These are phyloP conservation scores for Pleodorina starrii DNA, from an alignment of 139 green algal species.

Conservation along the genomic window DNA sequence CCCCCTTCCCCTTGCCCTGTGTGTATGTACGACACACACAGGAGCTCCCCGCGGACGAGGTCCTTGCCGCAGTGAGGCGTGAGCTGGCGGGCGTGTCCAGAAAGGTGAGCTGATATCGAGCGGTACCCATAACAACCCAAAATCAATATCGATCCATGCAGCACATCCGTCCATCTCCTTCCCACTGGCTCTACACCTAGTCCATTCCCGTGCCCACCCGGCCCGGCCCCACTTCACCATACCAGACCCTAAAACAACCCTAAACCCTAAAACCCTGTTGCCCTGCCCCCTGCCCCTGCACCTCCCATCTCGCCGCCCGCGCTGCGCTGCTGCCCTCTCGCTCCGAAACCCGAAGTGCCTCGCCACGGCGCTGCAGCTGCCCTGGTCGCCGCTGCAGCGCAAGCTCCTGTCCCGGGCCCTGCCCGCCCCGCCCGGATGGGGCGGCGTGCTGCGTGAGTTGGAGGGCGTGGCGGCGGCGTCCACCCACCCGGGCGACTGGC, in stretches of 20 bases:
- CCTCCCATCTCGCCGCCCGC: too few relatives aligned
- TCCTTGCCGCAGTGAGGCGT: constrained; percentile 37
- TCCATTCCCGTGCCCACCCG: too few relatives aligned
- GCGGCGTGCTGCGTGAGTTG: constrained; percentile 54
- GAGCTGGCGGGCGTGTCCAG: constrained; percentile 44
- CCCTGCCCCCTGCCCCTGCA: too few relatives aligned
- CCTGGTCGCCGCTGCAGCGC: neutral
- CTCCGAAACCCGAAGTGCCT: constrained; percentile 11
- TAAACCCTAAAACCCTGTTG: too few relatives aligned
- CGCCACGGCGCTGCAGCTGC: constrained; percentile 18
- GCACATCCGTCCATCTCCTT: too few relatives aligned
- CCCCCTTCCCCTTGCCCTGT: neutral
- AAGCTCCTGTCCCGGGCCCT: constrained; percentile 55
- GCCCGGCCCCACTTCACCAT: too few relatives aligned
- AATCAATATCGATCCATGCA: too few relatives aligned
- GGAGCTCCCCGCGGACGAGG: constrained; percentile 28
- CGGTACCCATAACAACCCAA: too few relatives aligned
- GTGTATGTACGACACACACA: neutral
- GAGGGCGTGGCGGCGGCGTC: constrained; percentile 62
- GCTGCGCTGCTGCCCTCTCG: too few relatives aligned
- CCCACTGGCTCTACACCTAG: too few relatives aligned
- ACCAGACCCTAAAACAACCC: too few relatives aligned
- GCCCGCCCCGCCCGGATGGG: constrained; percentile 51
- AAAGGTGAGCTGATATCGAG: too few relatives aligned
- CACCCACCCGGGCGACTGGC: constrained; percentile 69